These are phyloP conservation scores for Plasmodium gonderi DNA, from an alignment of 169 alveolate species.

Conservation along the genomic window DNA sequence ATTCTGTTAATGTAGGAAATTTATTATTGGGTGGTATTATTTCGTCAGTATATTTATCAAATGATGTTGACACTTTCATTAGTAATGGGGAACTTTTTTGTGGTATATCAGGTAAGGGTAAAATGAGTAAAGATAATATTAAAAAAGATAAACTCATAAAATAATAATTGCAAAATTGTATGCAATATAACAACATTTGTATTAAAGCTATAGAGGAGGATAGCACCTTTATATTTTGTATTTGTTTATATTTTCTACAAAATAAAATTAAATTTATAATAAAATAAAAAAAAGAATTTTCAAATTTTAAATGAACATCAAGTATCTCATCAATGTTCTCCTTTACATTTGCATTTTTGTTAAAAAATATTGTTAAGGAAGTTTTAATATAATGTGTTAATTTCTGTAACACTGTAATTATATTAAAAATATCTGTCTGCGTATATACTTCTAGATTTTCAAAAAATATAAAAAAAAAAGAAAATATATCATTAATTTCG, in stretches of 20 bases:
- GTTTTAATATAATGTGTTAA: constrained; percentile 34
- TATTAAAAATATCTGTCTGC: constrained; percentile 63
- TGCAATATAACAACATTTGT: constrained; percentile 30
- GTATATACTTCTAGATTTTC: constrained; percentile 65
- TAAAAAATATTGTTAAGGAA: constrained; percentile 28
- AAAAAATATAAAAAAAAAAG: constrained; percentile 65
- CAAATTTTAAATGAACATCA: constrained; percentile 27
- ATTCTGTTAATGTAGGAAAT: not conserved
- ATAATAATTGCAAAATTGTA: constrained; percentile 41
- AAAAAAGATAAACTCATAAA: constrained; percentile 58
- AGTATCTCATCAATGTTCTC: not conserved
- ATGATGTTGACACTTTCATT: constrained; percentile 48
- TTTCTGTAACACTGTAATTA: constrained; percentile 54
- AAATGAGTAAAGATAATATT: constrained; percentile 50
- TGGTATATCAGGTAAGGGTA: constrained; percentile 43
- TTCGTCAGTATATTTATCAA: constrained; percentile 56
- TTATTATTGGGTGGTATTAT: constrained; percentile 24
- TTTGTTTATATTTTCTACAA: constrained; percentile 64
- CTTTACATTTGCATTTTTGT: not conserved
- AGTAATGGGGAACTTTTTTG: constrained; percentile 21
- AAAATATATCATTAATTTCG: constrained; percentile 58
- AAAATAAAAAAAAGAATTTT: constrained; percentile 63
- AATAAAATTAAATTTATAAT: constrained; percentile 48
- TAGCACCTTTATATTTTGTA: constrained; percentile 42
- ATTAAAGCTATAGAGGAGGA: constrained; percentile 62